Conservation (phyloP, 2,329 filamentous ascomycete species). For the Xylaria sp. region DNA sequence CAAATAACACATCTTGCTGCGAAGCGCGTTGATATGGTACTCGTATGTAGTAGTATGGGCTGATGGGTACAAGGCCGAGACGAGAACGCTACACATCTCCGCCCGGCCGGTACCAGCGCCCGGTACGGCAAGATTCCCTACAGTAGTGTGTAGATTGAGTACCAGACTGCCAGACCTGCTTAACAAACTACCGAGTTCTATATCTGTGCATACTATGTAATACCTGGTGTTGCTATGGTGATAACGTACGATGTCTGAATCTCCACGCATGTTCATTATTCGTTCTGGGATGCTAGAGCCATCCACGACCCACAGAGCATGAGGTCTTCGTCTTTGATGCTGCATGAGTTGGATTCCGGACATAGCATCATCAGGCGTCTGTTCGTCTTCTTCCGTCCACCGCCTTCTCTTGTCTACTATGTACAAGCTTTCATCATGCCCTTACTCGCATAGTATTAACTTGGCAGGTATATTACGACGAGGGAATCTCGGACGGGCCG, state of each 20-base stretch:
- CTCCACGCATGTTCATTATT: neutral
- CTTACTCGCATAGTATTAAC: conserved; percentile 14
- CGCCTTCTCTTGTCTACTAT: neutral
- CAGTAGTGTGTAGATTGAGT: conserved; percentile 12
- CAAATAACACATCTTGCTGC: neutral
- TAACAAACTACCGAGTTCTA: conserved; percentile 18
- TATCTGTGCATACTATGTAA: no score
- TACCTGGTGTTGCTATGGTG: no score
- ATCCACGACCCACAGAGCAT: neutral
- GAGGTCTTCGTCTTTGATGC: neutral
- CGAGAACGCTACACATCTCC: conserved; percentile 17
- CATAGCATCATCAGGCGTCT: neutral
- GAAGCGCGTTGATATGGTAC: conserved; percentile 12
- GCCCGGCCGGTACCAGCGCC: conserved; percentile 15
- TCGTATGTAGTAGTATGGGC: no score
- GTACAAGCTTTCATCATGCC: conserved; percentile 1
- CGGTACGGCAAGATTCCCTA: conserved; percentile 7
- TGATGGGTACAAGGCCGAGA: conserved; percentile 9
- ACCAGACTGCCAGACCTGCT: conserved; percentile 7
- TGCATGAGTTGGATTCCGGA: neutral
- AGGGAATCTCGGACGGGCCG: conserved; percentile 21
- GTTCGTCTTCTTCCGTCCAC: conserved; percentile 6
- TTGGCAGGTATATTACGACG: conserved; percentile 1
- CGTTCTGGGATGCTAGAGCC: neutral
- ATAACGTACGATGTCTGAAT: neutral